phyloP scores from a whole-genome alignment of 2,329 filamentous ascomycete genomes.

The Parastagonospora avenae region DNA sequence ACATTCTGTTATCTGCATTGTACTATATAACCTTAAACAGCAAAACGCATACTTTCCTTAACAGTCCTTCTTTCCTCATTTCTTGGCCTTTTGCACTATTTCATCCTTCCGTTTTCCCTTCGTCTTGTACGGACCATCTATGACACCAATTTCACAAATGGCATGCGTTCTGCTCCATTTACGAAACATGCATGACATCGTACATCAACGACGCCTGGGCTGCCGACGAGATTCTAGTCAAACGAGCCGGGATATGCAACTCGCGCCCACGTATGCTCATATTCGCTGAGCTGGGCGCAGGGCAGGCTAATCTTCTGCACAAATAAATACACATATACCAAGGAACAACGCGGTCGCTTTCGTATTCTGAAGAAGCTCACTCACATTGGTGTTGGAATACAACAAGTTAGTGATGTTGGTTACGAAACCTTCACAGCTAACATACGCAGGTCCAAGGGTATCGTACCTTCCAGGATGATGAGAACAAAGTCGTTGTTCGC shows the following conservation, averaged over 20 bases:
- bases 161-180: background rate
- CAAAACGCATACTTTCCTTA: too few species aligned
- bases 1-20: too few species aligned
- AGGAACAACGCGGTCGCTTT: conserved; percentile 36
- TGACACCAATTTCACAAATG: too few species aligned
- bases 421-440: background rate
- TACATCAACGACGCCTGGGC: conserved; percentile 54
- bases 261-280: conserved; percentile 56
- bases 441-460: conserved; percentile 45
- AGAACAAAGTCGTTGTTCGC: conserved; percentile 58
- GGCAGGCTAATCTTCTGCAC: conserved; percentile 43
- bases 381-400: conserved; percentile 46
- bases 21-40: too few species aligned
- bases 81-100: too few species aligned
- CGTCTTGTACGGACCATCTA: too few species aligned
- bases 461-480: conserved; percentile 63
- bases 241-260: conserved; percentile 58
- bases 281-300: conserved; percentile 46
- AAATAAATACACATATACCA: conserved; percentile 40
- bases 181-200: background rate
- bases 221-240: conserved; percentile 60
- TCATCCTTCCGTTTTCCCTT: too few species aligned
- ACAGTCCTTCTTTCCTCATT: too few species aligned
- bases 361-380: conserved; percentile 38
- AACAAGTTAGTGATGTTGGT: conserved; percentile 52